A percentile compares a stretch with the other conserved stretches of the same genome.
phyloP scores from a whole-genome alignment of 139 green algal species.

The Diplosphaera chodatii region DNA sequence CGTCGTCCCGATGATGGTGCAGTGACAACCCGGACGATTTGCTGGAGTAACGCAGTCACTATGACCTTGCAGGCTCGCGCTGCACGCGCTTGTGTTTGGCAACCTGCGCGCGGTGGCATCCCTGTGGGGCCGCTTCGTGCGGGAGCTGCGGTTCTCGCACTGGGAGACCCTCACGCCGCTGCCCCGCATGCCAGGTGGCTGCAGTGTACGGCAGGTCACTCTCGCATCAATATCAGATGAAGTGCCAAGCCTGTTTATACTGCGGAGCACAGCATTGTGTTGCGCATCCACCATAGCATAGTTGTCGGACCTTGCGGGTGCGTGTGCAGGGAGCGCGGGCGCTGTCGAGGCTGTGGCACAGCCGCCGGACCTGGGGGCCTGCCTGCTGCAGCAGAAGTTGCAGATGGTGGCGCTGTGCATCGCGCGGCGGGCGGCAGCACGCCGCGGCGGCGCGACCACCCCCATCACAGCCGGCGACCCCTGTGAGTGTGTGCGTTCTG shows the following conservation, averaged over 20 bases:
- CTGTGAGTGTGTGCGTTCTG: background rate
- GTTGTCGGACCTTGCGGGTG: too few species aligned
- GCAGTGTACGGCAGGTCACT: too few species aligned
- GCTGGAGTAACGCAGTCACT: too few species aligned
- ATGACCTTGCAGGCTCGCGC: constrained; percentile 34
- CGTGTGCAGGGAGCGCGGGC: background rate
- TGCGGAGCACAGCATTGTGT: too few species aligned
- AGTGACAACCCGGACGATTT: too few species aligned
- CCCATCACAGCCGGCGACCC: background rate
- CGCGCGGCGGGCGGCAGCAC: background rate
- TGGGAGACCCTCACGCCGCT: constrained; percentile 53
- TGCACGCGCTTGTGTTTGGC: constrained; percentile 61
- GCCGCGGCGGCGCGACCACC: background rate
- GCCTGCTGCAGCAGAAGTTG: constrained; percentile 83
- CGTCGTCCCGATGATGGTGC: too few species aligned
- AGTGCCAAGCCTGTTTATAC: too few species aligned
- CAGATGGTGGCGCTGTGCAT: constrained; percentile 76
- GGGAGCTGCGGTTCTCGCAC: constrained; percentile 48
- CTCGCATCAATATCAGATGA: too few species aligned
- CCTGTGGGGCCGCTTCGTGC: constrained; percentile 59
- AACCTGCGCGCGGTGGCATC: constrained; percentile 57
- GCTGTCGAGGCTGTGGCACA: background rate
- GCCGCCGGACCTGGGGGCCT: constrained; percentile 38
- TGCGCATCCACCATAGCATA: too few species aligned
- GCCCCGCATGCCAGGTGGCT: constrained; percentile 41